Conservation (phyloP, 2,329 filamentous ascomycete genomes). For the Cercospora nicotianae region DNA sequence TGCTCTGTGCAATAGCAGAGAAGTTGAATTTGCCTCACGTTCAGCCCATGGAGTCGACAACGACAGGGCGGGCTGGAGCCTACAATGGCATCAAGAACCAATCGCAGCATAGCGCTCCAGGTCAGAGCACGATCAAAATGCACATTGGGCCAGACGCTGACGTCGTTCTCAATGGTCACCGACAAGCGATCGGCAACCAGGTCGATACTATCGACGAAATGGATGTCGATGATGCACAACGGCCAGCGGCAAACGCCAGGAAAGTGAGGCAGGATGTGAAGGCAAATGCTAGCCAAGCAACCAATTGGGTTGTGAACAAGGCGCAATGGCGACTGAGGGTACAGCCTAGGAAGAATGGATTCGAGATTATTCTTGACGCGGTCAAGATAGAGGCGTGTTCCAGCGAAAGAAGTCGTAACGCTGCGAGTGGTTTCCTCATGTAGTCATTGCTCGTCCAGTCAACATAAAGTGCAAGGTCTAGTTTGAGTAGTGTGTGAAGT, state of each 20-base stretch:
- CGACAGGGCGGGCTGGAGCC: conserved; percentile 61
- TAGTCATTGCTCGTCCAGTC: neutral
- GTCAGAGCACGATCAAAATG: conserved; percentile 68
- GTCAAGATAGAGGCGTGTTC: conserved; percentile 38
- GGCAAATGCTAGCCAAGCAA: neutral
- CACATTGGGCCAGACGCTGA: conserved; percentile 61
- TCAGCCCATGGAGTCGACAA: conserved; percentile 64
- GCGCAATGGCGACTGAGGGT: conserved; percentile 35
- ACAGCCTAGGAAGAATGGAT: conserved; percentile 27
- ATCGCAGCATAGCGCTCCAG: conserved; percentile 48
- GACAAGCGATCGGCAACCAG: neutral
- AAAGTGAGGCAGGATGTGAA: conserved; percentile 15
- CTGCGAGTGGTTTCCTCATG: conserved; percentile 27
- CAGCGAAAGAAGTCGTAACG: conserved; percentile 31
- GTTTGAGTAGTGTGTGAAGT: neutral
- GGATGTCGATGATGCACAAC: conserved; percentile 20
- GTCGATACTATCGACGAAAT: conserved; percentile 2
- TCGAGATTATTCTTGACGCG: conserved; percentile 35
- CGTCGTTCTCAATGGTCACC: conserved; percentile 55
- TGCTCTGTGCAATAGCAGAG: conserved; percentile 78
- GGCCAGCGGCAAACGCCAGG: conserved; percentile 1
- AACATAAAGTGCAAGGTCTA: neutral
- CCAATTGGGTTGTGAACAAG: conserved; percentile 33
- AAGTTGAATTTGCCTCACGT: conserved; percentile 69
- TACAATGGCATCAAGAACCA: neutral